Evolutionary conservation across 805 yeast genomes (phyloP), one percentile per base, ranked within the genome.

Genomic region (Priceomyces haplophilus): DNA sequence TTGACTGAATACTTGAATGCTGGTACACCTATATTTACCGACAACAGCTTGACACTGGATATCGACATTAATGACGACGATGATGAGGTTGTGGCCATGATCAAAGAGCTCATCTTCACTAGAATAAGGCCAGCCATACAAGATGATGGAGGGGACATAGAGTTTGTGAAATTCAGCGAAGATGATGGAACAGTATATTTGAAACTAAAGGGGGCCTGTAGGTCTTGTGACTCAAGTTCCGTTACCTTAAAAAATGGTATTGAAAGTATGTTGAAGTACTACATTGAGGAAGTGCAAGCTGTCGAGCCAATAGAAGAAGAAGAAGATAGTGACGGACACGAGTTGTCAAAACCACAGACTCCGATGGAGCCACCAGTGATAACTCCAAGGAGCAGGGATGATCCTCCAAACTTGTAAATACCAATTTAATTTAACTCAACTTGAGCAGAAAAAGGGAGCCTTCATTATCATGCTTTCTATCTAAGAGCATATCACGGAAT

Each of bases 91-190:
- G 78, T 80, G 4, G 72, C 75, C 19, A 83, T 82, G 76, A 82
- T 82, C 52, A 82, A 82, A 51, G 88, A 82, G 58, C 63, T 82
- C 49, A 79, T 82, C 29, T 80, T 80, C 57, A 82, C 88, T 1
- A 72, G 85, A 55, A 82, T 82, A 38, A 73, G 85, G 57, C 88
- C 99, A 1, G 97, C 98, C 1, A 89, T 93, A 44, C 96, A 89
- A 67, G 99, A 93, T 56, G 99, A 93, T 57, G 99, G 99, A 48
- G 99, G 88, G 3, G 88, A 82, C 54, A 76, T 82, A 35, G 86
- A 81, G 52, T 82, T 81, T 61, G 79, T 83, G 25, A 67, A 69
- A 1, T 82, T 82, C 54, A 51, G 49, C 15, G 81, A 79, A 47
- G 73, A 73, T 6, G 56, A 67, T 2, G 88, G 88, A 7, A 71